These are phyloP conservation scores for Fusarium staphyleae DNA, from an alignment of 2,329 filamentous ascomycete genomes.

Conservation along the genomic window DNA sequence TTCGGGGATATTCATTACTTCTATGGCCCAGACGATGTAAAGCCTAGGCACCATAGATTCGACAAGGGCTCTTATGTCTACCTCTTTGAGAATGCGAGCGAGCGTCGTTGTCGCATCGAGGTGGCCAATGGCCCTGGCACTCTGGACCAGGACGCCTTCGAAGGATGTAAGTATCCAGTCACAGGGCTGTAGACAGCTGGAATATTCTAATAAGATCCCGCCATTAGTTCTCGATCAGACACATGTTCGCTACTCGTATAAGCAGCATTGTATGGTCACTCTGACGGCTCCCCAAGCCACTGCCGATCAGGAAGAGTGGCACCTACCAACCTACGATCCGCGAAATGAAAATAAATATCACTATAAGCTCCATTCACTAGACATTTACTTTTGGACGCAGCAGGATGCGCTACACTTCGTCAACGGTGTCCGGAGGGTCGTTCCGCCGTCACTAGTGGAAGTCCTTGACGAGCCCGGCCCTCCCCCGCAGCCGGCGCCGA, in stretches of 20 bases:
- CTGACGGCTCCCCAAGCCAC: constrained; percentile 65
- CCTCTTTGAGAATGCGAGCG: constrained; percentile 75
- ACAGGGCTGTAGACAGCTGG: constrained; percentile 10
- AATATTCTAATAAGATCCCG: constrained; percentile 16
- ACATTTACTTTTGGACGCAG: constrained; percentile 82
- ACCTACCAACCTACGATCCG: constrained; percentile 75
- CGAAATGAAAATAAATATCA: constrained; percentile 79
- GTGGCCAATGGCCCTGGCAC: constrained; percentile 78
- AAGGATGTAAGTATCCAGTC: constrained; percentile 67
- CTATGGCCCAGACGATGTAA: constrained; percentile 70
- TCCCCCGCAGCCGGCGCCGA: constrained; percentile 54
- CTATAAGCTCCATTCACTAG: constrained; percentile 77
- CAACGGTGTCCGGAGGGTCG: constrained; percentile 69
- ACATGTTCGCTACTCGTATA: constrained; percentile 73
- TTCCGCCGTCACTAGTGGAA: constrained; percentile 67
- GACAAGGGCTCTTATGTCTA: constrained; percentile 83
- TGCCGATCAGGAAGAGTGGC: constrained; percentile 69
- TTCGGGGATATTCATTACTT: constrained; percentile 83
- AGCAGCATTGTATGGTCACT: constrained; percentile 74
- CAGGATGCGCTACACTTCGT: constrained; percentile 75
- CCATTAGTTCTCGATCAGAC: constrained; percentile 69
- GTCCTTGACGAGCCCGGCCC: constrained; percentile 69
- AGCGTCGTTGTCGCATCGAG: constrained; percentile 74
- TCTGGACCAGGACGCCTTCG: constrained; percentile 80
- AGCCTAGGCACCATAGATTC: constrained; percentile 80